Evolutionary conservation across 129 eudicot species (phyloP).

Genomic region (Chrysanthemum lavandulifolium): DNA sequence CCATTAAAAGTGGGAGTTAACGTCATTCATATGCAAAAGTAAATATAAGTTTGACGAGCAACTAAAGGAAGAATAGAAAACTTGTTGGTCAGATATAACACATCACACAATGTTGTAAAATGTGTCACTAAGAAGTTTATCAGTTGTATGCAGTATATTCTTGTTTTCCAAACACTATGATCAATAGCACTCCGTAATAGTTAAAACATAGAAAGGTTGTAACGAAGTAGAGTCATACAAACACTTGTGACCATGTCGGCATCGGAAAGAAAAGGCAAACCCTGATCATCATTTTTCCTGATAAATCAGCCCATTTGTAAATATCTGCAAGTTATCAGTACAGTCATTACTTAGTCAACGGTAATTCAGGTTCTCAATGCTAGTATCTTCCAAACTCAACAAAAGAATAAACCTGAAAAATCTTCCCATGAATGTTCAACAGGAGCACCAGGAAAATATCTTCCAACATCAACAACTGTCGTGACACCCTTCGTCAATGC

Average conservation of each 20-base stretch:
- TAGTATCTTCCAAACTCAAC: not conserved
- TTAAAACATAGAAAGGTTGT: constrained; percentile 1
- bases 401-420: constrained; percentile 60
- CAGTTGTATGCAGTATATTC: not conserved
- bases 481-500: constrained; percentile 89
- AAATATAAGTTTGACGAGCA: constrained; percentile 4
- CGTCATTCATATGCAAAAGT: constrained; percentile 1
- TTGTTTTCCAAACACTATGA: not conserved
- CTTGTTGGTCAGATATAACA: constrained; percentile 6
- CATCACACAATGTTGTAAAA: no score
- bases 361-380: not conserved
- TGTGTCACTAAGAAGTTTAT: no score
- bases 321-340: constrained; percentile 60
- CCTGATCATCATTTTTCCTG: constrained; percentile 76
- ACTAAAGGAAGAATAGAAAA: constrained; percentile 1
- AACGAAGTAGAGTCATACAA: constrained; percentile 44
- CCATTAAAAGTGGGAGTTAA: not conserved
- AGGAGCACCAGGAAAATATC: constrained; percentile 84
- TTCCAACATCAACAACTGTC: constrained; percentile 90
- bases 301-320: constrained; percentile 74
- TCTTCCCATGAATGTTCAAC: constrained; percentile 83
- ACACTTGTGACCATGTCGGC: constrained; percentile 75
- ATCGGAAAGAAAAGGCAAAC: constrained; percentile 90
- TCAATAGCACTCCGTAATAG: not conserved
- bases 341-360: constrained; percentile 18